A percentile compares a stretch with the other conserved stretches of the same genome.
These are phyloP conservation scores for Sporisorium graminicola DNA, from an alignment of 1,284 basidiomycete species.

Conservation along the genomic window DNA sequence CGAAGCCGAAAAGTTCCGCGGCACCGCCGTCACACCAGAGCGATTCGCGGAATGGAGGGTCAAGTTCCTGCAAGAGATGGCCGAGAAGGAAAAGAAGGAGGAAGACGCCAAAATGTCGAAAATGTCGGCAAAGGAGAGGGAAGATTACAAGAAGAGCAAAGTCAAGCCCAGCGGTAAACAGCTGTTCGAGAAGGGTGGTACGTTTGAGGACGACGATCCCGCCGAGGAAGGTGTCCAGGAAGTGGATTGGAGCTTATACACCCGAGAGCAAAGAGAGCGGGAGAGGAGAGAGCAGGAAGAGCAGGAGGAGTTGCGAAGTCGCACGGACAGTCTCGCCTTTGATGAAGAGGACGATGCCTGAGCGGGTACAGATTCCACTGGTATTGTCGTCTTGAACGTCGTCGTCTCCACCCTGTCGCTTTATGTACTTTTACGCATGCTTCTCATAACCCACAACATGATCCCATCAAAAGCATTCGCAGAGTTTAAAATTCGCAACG, in stretches of 20 bases:
- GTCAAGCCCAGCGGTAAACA: constrained; percentile 77
- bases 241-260: constrained; percentile 63
- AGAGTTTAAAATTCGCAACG: neutral
- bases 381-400: no score
- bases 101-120: constrained; percentile 84
- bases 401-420: neutral
- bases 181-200: constrained; percentile 57
- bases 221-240: constrained; percentile 60
- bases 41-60: constrained; percentile 85
- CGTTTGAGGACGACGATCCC: constrained; percentile 51
- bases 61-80: constrained; percentile 74
- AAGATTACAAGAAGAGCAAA: constrained; percentile 81
- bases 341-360: constrained; percentile 54
- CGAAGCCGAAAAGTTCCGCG: constrained; percentile 87
- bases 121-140: constrained; percentile 84
- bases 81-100: constrained; percentile 75
- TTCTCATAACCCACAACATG: neutral
- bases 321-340: constrained; percentile 41
- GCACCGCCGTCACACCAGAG: constrained; percentile 87
- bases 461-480: constrained; percentile 2
- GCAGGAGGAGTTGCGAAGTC: constrained; percentile 29
- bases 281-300: constrained; percentile 59
- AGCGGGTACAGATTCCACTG: neutral
- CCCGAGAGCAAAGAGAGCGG: constrained; percentile 61
- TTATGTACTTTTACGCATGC: constrained; percentile 45